Percentiles rank a stretch among this genome's conserved stretches.
These are phyloP conservation scores for Ustilago curta DNA, from an alignment of 1,284 basidiomycete genomes.

Conservation along the genomic window DNA sequence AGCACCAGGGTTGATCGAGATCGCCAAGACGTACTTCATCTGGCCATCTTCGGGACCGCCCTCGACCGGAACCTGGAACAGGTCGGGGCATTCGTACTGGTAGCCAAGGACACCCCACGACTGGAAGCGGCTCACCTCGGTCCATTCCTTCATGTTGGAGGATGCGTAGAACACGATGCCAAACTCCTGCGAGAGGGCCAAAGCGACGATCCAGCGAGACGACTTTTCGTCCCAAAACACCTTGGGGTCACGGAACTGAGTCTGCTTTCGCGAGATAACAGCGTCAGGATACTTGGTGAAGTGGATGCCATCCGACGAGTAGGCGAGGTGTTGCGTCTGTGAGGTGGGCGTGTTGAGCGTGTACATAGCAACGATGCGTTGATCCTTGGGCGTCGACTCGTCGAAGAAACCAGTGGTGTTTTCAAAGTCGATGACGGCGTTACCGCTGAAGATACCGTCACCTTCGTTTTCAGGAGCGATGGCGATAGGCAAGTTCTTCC, in stretches of 20 bases:
- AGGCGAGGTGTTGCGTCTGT: constrained; percentile 70
- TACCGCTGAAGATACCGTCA: constrained; percentile 70
- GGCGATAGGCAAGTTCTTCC: constrained; percentile 71
- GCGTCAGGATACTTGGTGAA: constrained; percentile 69
- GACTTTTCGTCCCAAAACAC: constrained; percentile 69
- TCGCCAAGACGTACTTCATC: constrained; percentile 53
- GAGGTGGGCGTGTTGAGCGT: constrained; percentile 69
- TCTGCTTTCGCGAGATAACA: constrained; percentile 66
- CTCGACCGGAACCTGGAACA: constrained; percentile 68
- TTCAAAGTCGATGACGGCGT: constrained; percentile 70
- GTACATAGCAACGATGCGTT: constrained; percentile 71
- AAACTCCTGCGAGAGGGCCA: constrained; percentile 69
- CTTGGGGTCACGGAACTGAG: constrained; percentile 71
- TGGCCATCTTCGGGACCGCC: constrained; percentile 61
- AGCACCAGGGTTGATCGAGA: constrained; percentile 62
- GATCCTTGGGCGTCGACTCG: constrained; percentile 62
- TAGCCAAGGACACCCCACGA: constrained; percentile 65
- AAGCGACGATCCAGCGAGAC: constrained; percentile 71
- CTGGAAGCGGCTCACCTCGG: constrained; percentile 68
- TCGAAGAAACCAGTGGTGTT: constrained; percentile 72
- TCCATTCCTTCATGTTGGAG: constrained; percentile 70
- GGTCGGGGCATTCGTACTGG: constrained; percentile 70
- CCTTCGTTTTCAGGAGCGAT: constrained; percentile 62
- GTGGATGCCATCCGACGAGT: constrained; percentile 70
- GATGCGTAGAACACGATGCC: constrained; percentile 70